Conservation (phyloP, 495 filamentous ascomycete species). For the Xylaria scruposa region DNA sequence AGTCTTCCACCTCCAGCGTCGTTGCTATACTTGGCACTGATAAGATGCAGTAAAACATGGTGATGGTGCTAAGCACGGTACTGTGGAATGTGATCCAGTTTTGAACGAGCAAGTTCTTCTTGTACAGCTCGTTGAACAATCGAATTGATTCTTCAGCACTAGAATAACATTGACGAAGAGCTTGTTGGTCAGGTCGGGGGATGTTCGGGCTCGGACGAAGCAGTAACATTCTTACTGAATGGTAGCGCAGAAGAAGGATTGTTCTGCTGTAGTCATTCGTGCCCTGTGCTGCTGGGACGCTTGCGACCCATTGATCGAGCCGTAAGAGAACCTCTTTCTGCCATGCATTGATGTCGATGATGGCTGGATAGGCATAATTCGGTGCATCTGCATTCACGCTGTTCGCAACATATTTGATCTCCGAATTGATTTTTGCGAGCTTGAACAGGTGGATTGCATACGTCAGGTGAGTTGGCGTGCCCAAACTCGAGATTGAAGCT, state of each 20-base stretch:
- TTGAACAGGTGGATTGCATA: conserved; percentile 53
- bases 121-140: conserved; percentile 47
- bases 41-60: conserved; percentile 54
- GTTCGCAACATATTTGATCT: conserved; percentile 58
- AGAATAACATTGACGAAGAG: conserved; percentile 45
- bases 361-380: conserved; percentile 48
- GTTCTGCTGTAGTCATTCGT: conserved; percentile 33
- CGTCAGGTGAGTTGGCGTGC: conserved; percentile 47
- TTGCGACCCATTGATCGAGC: conserved; percentile 43
- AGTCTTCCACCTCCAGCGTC: conserved; percentile 47
- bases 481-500: background rate
- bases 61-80: conserved; percentile 48
- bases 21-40: conserved; percentile 44
- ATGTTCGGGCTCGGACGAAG: conserved; percentile 53
- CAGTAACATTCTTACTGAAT: conserved; percentile 53
- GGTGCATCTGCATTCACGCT: conserved; percentile 49
- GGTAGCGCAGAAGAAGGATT: conserved; percentile 48
- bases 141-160: conserved; percentile 47
- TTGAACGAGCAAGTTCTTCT: conserved; percentile 45
- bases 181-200: conserved; percentile 47
- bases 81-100: conserved; percentile 52
- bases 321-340: conserved; percentile 47
- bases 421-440: conserved; percentile 52
- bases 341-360: conserved; percentile 50
- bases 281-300: conserved; percentile 37